A percentile compares a stretch with the other conserved stretches of the same genome.
These are phyloP conservation scores for Furcasterigmium furcatum DNA, from an alignment of 2,329 filamentous ascomycete species.

Conservation along the genomic window DNA sequence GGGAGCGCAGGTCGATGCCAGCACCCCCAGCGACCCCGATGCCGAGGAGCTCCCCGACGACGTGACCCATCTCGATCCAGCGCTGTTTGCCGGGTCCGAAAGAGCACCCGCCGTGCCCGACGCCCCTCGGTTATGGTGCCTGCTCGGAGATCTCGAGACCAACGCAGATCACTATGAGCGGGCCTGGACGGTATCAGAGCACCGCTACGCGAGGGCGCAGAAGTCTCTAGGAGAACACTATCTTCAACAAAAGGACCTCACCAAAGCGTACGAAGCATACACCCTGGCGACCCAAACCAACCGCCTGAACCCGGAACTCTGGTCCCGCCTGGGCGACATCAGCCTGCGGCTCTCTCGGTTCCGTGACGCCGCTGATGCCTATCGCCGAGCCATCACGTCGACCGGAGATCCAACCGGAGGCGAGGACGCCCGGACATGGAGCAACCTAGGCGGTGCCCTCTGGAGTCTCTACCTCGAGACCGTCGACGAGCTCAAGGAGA, in stretches of 20 bases:
- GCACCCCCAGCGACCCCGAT: conserved; percentile 34
- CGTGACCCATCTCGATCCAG: conserved; percentile 50
- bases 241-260: conserved; percentile 62
- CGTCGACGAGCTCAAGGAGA: conserved; percentile 28
- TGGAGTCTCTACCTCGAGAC: conserved; percentile 63
- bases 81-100: conserved; percentile 59
- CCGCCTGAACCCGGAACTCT: conserved; percentile 76
- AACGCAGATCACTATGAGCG: conserved; percentile 74
- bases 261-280: conserved; percentile 74
- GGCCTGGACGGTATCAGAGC: conserved; percentile 81
- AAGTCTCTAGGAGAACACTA: conserved; percentile 80
- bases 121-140: conserved; percentile 86
- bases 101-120: conserved; percentile 71
- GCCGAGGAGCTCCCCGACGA: conserved; percentile 42
- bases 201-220: conserved; percentile 82
- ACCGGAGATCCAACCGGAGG: conserved; percentile 65
- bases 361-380: conserved; percentile 77
- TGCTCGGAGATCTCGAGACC: conserved; percentile 83
- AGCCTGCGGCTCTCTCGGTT: conserved; percentile 75
- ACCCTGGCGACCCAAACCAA: conserved; percentile 74
- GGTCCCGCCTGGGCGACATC: conserved; percentile 89
- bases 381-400: conserved; percentile 72
- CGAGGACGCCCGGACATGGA: conserved; percentile 89
- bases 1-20: conserved; percentile 17
- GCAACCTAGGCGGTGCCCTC: conserved; percentile 84